phyloP scores from a whole-genome alignment of 1,284 basidiomycete species.

The Chalciporus sp. region DNA sequence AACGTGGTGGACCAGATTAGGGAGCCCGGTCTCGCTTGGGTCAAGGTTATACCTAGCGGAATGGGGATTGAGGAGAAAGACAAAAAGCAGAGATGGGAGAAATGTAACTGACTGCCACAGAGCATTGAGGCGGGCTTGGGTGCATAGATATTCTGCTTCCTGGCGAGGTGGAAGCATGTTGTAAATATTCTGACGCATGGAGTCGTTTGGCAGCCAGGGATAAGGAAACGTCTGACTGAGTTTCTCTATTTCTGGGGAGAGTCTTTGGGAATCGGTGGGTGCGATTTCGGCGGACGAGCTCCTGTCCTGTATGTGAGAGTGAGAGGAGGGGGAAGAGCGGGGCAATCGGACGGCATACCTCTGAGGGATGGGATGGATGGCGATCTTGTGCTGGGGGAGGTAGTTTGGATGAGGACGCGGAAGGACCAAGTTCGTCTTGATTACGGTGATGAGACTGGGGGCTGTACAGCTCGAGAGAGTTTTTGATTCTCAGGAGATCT shows the following conservation, averaged over 20 bases:
- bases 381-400: constrained; percentile 12
- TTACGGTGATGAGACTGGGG: constrained; percentile 34
- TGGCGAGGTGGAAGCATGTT: constrained; percentile 56
- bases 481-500: constrained; percentile 63
- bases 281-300: constrained; percentile 28
- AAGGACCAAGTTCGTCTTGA: constrained; percentile 19
- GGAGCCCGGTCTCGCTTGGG: constrained; percentile 63
- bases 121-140: constrained; percentile 62
- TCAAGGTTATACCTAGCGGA: constrained; percentile 62
- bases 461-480: constrained; percentile 63
- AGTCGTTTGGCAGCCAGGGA: constrained; percentile 56
- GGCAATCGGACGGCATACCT: constrained; percentile 19
- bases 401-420: constrained; percentile 15
- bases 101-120: constrained; percentile 63
- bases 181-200: constrained; percentile 59
- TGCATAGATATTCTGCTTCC: constrained; percentile 59
- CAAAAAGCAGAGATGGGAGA: background rate
- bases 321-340: background rate
- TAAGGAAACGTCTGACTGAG: constrained; percentile 66
- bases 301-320: constrained; percentile 20
- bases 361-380: constrained; percentile 23
- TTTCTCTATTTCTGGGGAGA: constrained; percentile 57
- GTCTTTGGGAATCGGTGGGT: constrained; percentile 16
- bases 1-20: constrained; percentile 65
- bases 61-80: constrained; percentile 3